phyloP scores from a whole-genome alignment of 2,329 filamentous ascomycete genomes.

The Sporothrix curviconia region DNA sequence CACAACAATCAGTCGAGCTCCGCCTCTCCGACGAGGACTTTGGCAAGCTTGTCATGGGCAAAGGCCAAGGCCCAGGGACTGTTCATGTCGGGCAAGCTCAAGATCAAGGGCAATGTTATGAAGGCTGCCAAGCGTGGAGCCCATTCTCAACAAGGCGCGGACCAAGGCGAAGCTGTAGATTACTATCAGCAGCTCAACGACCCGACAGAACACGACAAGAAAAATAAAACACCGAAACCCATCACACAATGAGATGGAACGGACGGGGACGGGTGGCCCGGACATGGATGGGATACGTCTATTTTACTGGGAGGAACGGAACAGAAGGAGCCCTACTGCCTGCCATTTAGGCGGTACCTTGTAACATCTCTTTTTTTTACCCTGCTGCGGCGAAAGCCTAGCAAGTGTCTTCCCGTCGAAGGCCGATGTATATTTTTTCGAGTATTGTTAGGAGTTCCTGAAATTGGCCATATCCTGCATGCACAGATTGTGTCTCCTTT shows the following conservation, averaged over 20 bases:
- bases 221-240: background rate
- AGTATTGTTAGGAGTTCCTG: slow-evolving; percentile 6
- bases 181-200: background rate
- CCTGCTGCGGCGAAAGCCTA: slow-evolving; percentile 2
- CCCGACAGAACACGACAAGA: background rate
- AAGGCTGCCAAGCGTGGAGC: slow-evolving; percentile 96
- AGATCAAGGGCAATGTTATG: slow-evolving; percentile 98
- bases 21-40: slow-evolving; percentile 82
- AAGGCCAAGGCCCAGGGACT: slow-evolving; percentile 90
- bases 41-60: slow-evolving; percentile 70
- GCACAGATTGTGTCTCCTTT: too few species aligned
- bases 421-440: slow-evolving; percentile 4
- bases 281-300: background rate
- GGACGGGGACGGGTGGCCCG: background rate
- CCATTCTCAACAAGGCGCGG: slow-evolving; percentile 74
- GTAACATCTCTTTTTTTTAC: background rate
- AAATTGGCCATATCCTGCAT: too few species aligned
- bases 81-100: slow-evolving; percentile 98
- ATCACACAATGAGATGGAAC: background rate
- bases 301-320: background rate
- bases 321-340: background rate
- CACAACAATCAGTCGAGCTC: slow-evolving; percentile 62
- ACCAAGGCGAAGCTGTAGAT: slow-evolving; percentile 74
- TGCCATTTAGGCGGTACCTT: background rate
- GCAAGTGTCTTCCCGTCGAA: too few species aligned